Percentiles rank a stretch among this genome's conserved stretches.
Conservation (phyloP, 2,329 filamentous ascomycete species). For the Didymosphaeria variabile region DNA sequence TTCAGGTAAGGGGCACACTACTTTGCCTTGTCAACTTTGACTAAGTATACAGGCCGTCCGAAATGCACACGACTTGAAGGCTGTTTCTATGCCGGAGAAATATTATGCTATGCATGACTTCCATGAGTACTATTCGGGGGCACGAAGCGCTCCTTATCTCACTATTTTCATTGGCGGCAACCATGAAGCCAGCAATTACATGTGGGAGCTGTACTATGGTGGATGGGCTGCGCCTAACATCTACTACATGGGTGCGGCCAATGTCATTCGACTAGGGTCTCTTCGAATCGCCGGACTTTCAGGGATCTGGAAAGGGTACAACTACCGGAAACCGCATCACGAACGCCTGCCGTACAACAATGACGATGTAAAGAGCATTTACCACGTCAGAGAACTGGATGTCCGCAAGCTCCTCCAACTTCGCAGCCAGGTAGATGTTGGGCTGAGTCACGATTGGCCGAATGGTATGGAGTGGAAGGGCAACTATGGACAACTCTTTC, state of each 20-base stretch:
- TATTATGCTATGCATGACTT: conserved; percentile 92
- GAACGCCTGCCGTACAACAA: conserved; percentile 86
- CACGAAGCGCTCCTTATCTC: conserved; percentile 79
- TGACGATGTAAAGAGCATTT: conserved; percentile 81
- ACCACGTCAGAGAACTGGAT: conserved; percentile 90
- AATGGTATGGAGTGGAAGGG: conserved; percentile 82
- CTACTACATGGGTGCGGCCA: conserved; percentile 94
- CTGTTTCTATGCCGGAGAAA: conserved; percentile 89
- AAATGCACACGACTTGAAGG: conserved; percentile 85
- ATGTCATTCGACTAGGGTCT: conserved; percentile 83
- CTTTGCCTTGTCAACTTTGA: neutral
- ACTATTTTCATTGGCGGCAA: conserved; percentile 95
- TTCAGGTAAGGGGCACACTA: conserved; percentile 68
- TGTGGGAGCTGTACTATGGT: conserved; percentile 94
- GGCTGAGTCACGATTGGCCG: conserved; percentile 96
- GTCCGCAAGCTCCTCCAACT: conserved; percentile 88
- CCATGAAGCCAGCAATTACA: conserved; percentile 89
- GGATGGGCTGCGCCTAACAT: conserved; percentile 98
- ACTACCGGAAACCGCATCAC: conserved; percentile 83
- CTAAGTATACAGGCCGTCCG: conserved; percentile 72
- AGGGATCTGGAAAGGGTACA: conserved; percentile 92
- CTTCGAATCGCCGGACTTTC: conserved; percentile 89
- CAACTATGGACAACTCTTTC: conserved; percentile 73
- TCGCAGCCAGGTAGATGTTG: conserved; percentile 87
- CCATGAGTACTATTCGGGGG: conserved; percentile 89